phyloP scores from a whole-genome alignment of 2,329 filamentous ascomycete genomes.

The Dothistroma septosporum region DNA sequence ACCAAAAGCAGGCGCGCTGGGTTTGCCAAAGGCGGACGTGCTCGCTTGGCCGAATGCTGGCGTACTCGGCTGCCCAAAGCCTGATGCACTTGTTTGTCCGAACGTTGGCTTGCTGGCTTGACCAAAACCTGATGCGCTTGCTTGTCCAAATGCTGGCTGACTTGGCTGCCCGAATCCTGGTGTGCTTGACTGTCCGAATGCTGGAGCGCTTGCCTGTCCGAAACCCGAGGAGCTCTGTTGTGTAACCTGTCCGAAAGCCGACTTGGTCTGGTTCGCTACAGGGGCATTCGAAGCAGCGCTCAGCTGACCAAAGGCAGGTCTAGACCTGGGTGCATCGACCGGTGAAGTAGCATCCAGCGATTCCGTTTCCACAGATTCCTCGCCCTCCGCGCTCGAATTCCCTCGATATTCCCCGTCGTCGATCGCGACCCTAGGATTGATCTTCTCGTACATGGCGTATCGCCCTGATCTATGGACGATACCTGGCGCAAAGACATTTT shows the following conservation, averaged over 20 bases:
- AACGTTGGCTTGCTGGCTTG: conserved; percentile 14
- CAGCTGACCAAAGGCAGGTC: neutral
- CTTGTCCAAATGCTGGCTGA: conserved; percentile 14
- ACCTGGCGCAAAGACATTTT: conserved; percentile 3
- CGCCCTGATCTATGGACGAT: conserved; percentile 8
- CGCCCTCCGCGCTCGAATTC: neutral
- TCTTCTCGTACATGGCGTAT: conserved; percentile 5
- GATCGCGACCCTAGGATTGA: neutral
- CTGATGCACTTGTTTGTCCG: conserved; percentile 9
- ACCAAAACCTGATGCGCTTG: neutral
- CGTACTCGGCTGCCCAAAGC: conserved; percentile 15
- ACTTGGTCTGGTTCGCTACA: neutral
- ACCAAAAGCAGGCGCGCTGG: conserved; percentile 1
- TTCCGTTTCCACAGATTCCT: conserved; percentile 1
- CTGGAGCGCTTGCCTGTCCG: neutral
- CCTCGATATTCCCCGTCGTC: neutral
- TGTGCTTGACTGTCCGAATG: neutral
- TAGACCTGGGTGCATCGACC: conserved; percentile 7
- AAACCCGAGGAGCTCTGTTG: neutral
- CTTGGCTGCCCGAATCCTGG: neutral
- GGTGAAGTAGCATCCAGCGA: conserved; percentile 5
- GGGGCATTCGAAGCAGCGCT: neutral
- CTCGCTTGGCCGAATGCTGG: conserved; percentile 24
- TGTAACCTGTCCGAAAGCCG: neutral
- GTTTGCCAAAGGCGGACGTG: conserved; percentile 23